Conservation (phyloP, 78 protist species). For the Goniomonas avonlea region DNA sequence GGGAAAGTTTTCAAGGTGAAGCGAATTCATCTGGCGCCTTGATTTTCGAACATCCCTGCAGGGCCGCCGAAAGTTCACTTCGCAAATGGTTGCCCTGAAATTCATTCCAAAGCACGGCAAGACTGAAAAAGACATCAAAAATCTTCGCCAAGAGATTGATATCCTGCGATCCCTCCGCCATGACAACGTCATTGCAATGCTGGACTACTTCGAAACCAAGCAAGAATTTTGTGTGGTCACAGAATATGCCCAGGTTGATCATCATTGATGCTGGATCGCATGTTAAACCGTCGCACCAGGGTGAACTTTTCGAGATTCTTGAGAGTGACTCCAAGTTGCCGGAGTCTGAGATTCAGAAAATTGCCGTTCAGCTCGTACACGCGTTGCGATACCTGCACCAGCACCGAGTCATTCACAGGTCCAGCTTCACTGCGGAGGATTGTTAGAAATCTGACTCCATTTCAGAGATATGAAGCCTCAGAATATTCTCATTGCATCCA, state of each 20-base stretch:
- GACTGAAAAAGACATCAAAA: slow-evolving; percentile 53
- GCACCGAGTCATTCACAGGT: slow-evolving; percentile 74
- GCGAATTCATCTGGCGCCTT: background rate
- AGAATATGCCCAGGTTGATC: slow-evolving; percentile 40
- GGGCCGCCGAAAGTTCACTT: slow-evolving; percentile 50
- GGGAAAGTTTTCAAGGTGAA: slow-evolving; percentile 65
- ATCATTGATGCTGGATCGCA: background rate
- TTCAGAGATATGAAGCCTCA: slow-evolving; percentile 74
- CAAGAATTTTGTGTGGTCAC: slow-evolving; percentile 63
- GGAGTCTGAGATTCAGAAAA: slow-evolving; percentile 48
- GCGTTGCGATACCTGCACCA: slow-evolving; percentile 76
- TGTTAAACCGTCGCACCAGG: slow-evolving; percentile 38
- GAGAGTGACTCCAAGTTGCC: slow-evolving; percentile 48
- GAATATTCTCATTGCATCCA: slow-evolving; percentile 69
- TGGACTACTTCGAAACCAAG: slow-evolving; percentile 69
- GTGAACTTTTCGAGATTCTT: slow-evolving; percentile 61
- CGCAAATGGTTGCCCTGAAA: slow-evolving; percentile 71
- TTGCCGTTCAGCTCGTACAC: slow-evolving; percentile 60
- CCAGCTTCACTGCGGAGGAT: too few relatives aligned
- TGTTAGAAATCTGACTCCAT: background rate
- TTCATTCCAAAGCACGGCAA: slow-evolving; percentile 63
- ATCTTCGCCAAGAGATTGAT: slow-evolving; percentile 64
- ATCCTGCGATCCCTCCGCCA: slow-evolving; percentile 59
- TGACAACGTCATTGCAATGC: slow-evolving; percentile 65
- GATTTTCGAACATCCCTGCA: background rate